These are phyloP conservation scores for Penicillium sumatraense DNA, from an alignment of 2,329 filamentous ascomycete species.

Conservation along the genomic window DNA sequence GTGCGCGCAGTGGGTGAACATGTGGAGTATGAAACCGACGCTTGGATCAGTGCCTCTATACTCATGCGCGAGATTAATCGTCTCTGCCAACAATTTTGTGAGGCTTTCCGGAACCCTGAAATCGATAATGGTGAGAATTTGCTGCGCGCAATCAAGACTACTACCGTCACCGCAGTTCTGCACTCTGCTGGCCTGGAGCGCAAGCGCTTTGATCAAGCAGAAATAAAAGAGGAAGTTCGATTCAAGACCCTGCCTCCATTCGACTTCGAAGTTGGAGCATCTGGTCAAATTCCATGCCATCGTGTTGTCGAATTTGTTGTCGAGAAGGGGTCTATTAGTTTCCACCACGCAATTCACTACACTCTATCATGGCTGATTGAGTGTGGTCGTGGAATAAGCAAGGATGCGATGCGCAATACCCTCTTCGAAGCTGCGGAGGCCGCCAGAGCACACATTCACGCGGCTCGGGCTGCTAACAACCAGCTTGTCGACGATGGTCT, in stretches of 20 bases:
- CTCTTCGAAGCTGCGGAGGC: constrained; percentile 72
- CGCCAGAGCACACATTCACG: constrained; percentile 56
- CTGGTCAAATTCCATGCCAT: constrained; percentile 57
- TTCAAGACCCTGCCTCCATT: constrained; percentile 81
- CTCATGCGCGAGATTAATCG: constrained; percentile 95
- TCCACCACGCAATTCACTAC: constrained; percentile 96
- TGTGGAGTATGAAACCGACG: constrained; percentile 96
- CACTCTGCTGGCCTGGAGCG: constrained; percentile 91
- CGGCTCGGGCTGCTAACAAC: constrained; percentile 57
- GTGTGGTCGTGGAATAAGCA: constrained; percentile 75
- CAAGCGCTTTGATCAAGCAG: constrained; percentile 79
- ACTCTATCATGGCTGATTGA: constrained; percentile 95
- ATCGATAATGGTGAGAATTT: constrained; percentile 69
- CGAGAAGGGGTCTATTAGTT: constrained; percentile 89
- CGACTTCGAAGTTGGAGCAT: constrained; percentile 69
- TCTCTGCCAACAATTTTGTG: constrained; percentile 83
- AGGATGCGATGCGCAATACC: constrained; percentile 68
- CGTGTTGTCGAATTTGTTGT: constrained; percentile 84
- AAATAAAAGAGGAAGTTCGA: constrained; percentile 82
- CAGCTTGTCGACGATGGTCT: constrained; percentile 64
- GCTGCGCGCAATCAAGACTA: constrained; percentile 68
- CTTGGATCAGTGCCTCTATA: constrained; percentile 94
- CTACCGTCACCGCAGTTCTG: constrained; percentile 82
- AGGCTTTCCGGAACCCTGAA: constrained; percentile 75
- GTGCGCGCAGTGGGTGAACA: constrained; percentile 90